Conservation (phyloP, 2,329 filamentous ascomycete genomes). For the Xylariaceae sp. region DNA sequence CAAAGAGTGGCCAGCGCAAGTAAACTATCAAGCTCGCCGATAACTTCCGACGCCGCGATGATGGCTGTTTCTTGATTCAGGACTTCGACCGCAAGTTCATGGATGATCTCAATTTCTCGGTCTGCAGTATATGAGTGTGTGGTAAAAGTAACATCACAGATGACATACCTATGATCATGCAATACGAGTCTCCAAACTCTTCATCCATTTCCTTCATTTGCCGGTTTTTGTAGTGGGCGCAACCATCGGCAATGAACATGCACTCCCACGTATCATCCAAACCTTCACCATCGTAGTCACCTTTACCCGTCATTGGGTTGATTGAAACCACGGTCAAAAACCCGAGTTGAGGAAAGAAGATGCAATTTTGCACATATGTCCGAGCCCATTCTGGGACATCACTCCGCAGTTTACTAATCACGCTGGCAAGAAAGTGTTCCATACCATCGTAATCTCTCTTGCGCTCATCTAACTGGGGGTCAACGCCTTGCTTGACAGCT, state of each 20-base stretch:
- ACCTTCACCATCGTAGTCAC: slow-evolving; percentile 58
- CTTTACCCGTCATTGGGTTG: slow-evolving; percentile 52
- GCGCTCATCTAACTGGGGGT: slow-evolving; percentile 68
- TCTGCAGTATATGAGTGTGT: slow-evolving; percentile 44
- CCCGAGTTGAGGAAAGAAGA: slow-evolving; percentile 86
- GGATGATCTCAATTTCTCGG: slow-evolving; percentile 81
- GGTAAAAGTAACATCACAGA: neutral
- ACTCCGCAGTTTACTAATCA: slow-evolving; percentile 57
- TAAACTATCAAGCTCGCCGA: slow-evolving; percentile 82
- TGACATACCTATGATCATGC: slow-evolving; percentile 67
- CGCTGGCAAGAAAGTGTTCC: slow-evolving; percentile 62
- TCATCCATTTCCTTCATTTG: slow-evolving; percentile 76
- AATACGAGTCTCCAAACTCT: slow-evolving; percentile 78
- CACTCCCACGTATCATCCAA: slow-evolving; percentile 63
- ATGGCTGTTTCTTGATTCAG: slow-evolving; percentile 64
- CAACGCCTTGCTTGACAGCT: slow-evolving; percentile 66
- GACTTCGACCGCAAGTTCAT: slow-evolving; percentile 65
- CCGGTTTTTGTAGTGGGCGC: slow-evolving; percentile 79
- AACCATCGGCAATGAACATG: slow-evolving; percentile 65
- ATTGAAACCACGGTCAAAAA: slow-evolving; percentile 74
- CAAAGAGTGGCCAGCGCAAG: slow-evolving; percentile 76
- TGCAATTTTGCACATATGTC: slow-evolving; percentile 61
- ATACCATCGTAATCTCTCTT: slow-evolving; percentile 75
- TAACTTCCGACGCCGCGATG: slow-evolving; percentile 65
- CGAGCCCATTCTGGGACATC: slow-evolving; percentile 56